phyloP scores from a whole-genome alignment of 352 stramenopile genomes.

The Phytophthora pseudosyringae region DNA sequence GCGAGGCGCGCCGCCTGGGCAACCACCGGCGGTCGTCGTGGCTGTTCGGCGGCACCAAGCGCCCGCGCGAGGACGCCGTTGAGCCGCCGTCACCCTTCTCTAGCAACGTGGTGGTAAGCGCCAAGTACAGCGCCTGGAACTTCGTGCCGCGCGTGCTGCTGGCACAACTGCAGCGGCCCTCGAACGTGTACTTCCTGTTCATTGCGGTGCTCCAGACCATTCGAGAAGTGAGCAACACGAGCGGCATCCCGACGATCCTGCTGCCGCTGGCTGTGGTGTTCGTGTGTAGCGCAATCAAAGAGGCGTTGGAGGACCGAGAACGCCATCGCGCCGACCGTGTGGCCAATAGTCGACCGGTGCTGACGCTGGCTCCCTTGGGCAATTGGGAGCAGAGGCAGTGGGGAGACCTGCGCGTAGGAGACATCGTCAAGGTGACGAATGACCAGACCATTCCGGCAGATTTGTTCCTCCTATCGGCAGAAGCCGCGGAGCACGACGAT shows the following conservation, averaged over 20 bases:
- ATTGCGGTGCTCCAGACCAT: constrained; percentile 87
- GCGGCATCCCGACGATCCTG: constrained; percentile 80
- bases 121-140: constrained; percentile 86
- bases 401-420: constrained; percentile 77
- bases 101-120: constrained; percentile 76
- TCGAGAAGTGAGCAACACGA: constrained; percentile 86
- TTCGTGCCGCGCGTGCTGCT: constrained; percentile 77
- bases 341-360: constrained; percentile 69
- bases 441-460: constrained; percentile 74
- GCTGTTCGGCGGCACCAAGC: constrained; percentile 29
- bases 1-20: constrained; percentile 23
- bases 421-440: constrained; percentile 80
- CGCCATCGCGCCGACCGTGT: constrained; percentile 76
- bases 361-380: constrained; percentile 53
- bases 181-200: constrained; percentile 89
- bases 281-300: constrained; percentile 83
- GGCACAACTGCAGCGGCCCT: constrained; percentile 76
- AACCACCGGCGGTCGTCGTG: constrained; percentile 31
- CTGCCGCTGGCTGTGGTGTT: constrained; percentile 80
- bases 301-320: constrained; percentile 83
- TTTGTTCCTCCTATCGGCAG: constrained; percentile 68
- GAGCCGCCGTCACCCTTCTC: constrained; percentile 48
- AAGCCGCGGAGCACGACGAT: constrained; percentile 58
- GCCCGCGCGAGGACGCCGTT: constrained; percentile 20
- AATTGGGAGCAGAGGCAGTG: constrained; percentile 61